Percentiles rank a stretch among this genome's conserved stretches.
Evolutionary conservation across 495 filamentous ascomycete genomes (phyloP).

Genomic region (Darksidea phi): DNA sequence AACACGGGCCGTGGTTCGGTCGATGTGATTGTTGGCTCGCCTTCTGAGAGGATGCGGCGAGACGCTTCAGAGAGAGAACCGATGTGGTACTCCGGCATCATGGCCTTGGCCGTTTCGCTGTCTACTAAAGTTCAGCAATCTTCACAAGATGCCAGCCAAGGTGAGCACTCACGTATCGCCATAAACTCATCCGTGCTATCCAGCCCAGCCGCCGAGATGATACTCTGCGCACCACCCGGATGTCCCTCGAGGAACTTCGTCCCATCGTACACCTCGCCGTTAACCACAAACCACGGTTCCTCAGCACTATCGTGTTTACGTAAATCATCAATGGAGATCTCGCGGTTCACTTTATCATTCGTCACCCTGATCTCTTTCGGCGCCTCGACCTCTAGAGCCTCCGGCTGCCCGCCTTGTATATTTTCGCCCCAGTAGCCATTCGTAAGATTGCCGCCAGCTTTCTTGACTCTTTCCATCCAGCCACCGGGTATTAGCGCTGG

Average conservation of each 20-base stretch:
- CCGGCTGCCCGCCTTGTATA: conserved; percentile 56
- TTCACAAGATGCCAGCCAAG: background rate
- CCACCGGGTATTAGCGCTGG: conserved; percentile 76
- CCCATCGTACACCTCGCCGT: conserved; percentile 91
- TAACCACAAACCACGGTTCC: conserved; percentile 87
- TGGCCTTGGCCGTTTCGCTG: conserved; percentile 85
- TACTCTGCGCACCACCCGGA: conserved; percentile 86
- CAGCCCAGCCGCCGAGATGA: conserved; percentile 76
- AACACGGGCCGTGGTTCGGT: conserved; percentile 58
- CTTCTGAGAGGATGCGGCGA: conserved; percentile 51
- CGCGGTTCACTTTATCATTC: conserved; percentile 61
- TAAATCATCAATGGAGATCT: conserved; percentile 71
- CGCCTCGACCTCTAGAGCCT: conserved; percentile 44
- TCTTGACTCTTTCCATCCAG: conserved; percentile 97
- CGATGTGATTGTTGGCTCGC: conserved; percentile 35
- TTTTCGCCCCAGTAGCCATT: conserved; percentile 90
- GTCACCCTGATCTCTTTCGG: conserved; percentile 77
- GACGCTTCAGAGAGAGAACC: conserved; percentile 68
- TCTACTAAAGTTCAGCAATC: conserved; percentile 52
- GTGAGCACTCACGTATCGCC: conserved; percentile 73
- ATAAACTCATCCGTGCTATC: conserved; percentile 94
- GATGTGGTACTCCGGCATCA: conserved; percentile 90
- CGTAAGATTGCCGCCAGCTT: conserved; percentile 72
- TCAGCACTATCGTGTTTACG: conserved; percentile 63
- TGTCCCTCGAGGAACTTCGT: conserved; percentile 80